Conservation (phyloP, 108 stramenopile genomes). For the Discostella stelligeroides region DNA sequence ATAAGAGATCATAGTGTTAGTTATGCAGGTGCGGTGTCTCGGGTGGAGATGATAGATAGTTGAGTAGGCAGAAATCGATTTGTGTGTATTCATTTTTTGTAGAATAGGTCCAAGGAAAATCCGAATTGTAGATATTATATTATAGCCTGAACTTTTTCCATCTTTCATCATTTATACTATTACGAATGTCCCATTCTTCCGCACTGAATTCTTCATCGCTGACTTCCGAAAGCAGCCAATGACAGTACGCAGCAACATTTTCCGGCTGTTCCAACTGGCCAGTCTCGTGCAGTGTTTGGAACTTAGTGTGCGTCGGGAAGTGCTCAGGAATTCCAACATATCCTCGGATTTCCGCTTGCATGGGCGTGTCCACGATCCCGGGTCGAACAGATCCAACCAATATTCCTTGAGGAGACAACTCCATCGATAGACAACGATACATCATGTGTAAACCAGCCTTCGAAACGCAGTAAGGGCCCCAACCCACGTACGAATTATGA, state of each 20-base stretch:
- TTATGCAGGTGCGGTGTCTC: conserved; percentile 83
- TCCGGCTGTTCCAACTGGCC: conserved; percentile 34
- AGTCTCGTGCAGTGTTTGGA: conserved; percentile 31
- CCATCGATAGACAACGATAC: conserved; percentile 55
- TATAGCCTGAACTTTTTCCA: conserved; percentile 32
- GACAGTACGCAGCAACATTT: conserved; percentile 32
- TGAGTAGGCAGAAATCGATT: neutral
- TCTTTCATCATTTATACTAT: conserved; percentile 28
- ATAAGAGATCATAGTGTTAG: conserved; percentile 80
- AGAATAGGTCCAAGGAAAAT: no score
- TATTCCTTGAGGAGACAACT: conserved; percentile 46
- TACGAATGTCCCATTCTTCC: conserved; percentile 37
- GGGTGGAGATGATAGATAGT: conserved; percentile 7
- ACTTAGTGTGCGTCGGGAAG: conserved; percentile 54
- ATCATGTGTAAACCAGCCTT: conserved; percentile 75
- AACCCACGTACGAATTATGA: conserved; percentile 58
- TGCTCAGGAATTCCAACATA: conserved; percentile 26
- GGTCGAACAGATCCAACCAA: conserved; percentile 59
- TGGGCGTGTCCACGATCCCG: conserved; percentile 74
- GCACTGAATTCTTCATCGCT: conserved; percentile 32
- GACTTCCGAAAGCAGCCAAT: conserved; percentile 45
- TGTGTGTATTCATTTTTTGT: no score
- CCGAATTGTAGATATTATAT: no score
- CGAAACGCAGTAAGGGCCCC: conserved; percentile 65
- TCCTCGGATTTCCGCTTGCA: conserved; percentile 70